These are phyloP conservation scores for Termitomyces sp. DNA, from an alignment of 768 basidiomycete genomes.

Conservation along the genomic window DNA sequence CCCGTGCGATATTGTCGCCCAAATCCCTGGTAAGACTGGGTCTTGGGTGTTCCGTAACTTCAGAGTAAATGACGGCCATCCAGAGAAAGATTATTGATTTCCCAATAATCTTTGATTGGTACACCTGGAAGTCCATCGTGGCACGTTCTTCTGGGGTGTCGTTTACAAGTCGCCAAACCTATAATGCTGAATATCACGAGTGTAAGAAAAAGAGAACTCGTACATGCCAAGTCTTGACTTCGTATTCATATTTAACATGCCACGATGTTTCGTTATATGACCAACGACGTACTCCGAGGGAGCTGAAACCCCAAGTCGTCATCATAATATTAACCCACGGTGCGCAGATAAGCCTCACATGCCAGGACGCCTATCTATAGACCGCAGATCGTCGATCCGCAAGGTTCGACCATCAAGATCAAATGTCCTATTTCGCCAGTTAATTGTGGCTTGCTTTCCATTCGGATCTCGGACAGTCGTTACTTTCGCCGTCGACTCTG, in stretches of 20 bases:
- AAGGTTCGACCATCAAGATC: not conserved
- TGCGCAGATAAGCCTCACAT: not conserved
- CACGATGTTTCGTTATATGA: not conserved
- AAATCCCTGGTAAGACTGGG: not conserved
- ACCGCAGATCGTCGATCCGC: not conserved
- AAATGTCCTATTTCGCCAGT: not conserved
- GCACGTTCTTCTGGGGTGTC: not conserved
- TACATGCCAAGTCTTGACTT: constrained; percentile 3
- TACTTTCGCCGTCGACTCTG: not conserved
- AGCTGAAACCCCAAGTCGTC: not conserved
- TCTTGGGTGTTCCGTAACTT: constrained; percentile 1
- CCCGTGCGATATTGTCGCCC: not conserved
- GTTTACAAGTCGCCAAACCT: constrained; percentile 3
- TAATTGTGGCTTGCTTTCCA: not conserved
- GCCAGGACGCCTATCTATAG: not conserved
- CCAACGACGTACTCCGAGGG: constrained; percentile 1
- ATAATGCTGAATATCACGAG: not conserved
- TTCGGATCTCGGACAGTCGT: not conserved
- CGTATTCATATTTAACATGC: constrained; percentile 4
- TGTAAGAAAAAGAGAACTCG: not conserved
- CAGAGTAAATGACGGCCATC: constrained; percentile 6
- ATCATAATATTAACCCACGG: no score
- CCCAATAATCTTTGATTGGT: not conserved
- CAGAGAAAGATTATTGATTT: constrained; percentile 1
- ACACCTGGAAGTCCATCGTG: constrained; percentile 1